A percentile compares a stretch with the other conserved stretches of the same genome.
Conservation (phyloP, 257 asterid genomes). For the Nicotiana tabacum region DNA sequence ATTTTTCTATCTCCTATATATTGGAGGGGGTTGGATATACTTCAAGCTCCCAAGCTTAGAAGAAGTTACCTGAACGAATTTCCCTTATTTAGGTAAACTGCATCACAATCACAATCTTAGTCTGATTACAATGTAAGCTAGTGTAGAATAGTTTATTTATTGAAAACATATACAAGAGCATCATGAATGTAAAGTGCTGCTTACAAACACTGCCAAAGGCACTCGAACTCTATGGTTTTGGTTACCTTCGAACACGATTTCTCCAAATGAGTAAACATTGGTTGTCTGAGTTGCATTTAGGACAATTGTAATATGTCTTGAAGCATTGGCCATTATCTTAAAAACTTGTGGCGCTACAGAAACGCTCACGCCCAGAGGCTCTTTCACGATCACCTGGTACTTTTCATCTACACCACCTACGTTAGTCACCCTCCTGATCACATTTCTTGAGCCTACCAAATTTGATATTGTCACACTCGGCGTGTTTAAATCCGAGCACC, state of each 20-base stretch:
- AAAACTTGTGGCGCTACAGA: conserved; percentile 32
- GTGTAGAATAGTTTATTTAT: neutral
- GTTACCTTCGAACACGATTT: conserved; percentile 43
- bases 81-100: neutral
- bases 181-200: conserved; percentile 30
- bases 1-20: neutral
- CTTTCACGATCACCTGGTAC: conserved; percentile 39
- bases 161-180: neutral
- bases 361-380: conserved; percentile 50
- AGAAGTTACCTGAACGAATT: neutral
- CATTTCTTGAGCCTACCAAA: conserved; percentile 53
- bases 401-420: conserved; percentile 45
- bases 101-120: neutral
- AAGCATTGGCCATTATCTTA: conserved; percentile 39
- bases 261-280: conserved; percentile 46
- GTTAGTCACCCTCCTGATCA: conserved; percentile 43
- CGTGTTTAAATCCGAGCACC: conserved; percentile 65
- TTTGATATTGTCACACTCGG: conserved; percentile 58
- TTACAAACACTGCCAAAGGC: conserved; percentile 48
- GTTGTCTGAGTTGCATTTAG: conserved; percentile 42
- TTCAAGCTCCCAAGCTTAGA: neutral
- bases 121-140: neutral
- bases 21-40: neutral
- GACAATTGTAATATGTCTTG: conserved; percentile 35
- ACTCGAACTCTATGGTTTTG: conserved; percentile 48